phyloP scores from a whole-genome alignment of 257 asterid species.

The Rauvolfia tetraphylla region DNA sequence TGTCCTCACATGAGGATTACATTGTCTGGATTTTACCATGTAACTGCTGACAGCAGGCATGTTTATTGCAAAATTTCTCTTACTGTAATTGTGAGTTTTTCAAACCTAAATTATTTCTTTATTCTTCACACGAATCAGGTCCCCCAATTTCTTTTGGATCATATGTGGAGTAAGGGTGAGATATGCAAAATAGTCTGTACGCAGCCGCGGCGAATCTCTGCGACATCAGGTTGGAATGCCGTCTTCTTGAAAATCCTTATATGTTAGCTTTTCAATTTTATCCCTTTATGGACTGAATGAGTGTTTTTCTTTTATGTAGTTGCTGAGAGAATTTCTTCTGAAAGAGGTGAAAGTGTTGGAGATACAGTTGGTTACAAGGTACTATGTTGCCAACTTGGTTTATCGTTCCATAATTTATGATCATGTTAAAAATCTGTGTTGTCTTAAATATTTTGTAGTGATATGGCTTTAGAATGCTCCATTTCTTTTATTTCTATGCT shows the following conservation, averaged over 20 bases:
- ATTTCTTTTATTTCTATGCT: background rate
- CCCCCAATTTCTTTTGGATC: conserved; percentile 88
- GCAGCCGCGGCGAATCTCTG: conserved; percentile 94
- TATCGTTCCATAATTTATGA: background rate
- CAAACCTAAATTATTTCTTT: background rate
- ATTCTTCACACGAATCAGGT: conserved; percentile 43
- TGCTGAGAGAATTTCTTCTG: conserved; percentile 92
- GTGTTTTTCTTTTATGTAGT: conserved; percentile 51
- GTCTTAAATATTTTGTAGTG: background rate
- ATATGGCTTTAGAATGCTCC: background rate
- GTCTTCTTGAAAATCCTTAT: background rate
- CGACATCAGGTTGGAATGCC: conserved; percentile 63
- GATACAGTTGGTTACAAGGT: conserved; percentile 96
- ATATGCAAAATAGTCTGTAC: conserved; percentile 84
- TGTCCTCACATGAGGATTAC: background rate
- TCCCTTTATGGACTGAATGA: conserved; percentile 1
- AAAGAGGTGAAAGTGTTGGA: conserved; percentile 89
- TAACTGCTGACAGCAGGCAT: background rate
- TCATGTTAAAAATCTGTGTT: background rate
- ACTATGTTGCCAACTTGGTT: conserved; percentile 16
- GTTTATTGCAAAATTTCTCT: background rate
- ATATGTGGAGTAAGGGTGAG: conserved; percentile 81
- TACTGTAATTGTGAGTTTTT: background rate
- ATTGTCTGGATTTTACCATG: background rate
- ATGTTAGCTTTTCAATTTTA: background rate